Evolutionary conservation across 164 flowering plant species (phyloP).

Genomic region (Stephania cephalantha): DNA sequence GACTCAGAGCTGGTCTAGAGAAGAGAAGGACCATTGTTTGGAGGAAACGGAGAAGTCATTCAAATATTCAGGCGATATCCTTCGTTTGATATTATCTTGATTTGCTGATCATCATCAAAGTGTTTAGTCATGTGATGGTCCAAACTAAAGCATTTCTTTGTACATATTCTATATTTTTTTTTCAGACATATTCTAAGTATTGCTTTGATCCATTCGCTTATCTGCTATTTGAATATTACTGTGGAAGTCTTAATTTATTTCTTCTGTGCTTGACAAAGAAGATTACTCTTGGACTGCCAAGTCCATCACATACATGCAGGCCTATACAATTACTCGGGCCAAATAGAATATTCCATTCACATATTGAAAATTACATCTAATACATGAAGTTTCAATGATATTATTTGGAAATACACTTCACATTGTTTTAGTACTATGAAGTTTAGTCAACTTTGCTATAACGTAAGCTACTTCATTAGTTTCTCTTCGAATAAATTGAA

Average conservation of each 20-base stretch:
- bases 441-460: no score
- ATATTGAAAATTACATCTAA: no score
- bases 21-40: slow-evolving; percentile 90
- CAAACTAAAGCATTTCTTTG: slow-evolving; percentile 4
- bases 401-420: no score
- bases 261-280: no score
- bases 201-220: not conserved
- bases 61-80: slow-evolving; percentile 72
- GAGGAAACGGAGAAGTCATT: slow-evolving; percentile 93
- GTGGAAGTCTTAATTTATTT: not conserved
- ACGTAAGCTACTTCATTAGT: no score
- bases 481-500: no score
- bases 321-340: no score
- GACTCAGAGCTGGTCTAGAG: slow-evolving; percentile 80
- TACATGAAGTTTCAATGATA: no score
- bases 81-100: slow-evolving; percentile 72
- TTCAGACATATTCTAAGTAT: not conserved
- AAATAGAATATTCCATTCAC: no score
- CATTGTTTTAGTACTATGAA: no score
- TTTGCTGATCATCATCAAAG: not conserved
- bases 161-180: not conserved
- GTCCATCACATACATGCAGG: no score
- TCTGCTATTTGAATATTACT: not conserved
- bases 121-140: slow-evolving; percentile 6
- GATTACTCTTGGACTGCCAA: no score